Percentiles rank a stretch among this genome's conserved stretches.
phyloP scores from a whole-genome alignment of 192 early-diverging fungal genomes.

The Linnemannia hyalina region DNA sequence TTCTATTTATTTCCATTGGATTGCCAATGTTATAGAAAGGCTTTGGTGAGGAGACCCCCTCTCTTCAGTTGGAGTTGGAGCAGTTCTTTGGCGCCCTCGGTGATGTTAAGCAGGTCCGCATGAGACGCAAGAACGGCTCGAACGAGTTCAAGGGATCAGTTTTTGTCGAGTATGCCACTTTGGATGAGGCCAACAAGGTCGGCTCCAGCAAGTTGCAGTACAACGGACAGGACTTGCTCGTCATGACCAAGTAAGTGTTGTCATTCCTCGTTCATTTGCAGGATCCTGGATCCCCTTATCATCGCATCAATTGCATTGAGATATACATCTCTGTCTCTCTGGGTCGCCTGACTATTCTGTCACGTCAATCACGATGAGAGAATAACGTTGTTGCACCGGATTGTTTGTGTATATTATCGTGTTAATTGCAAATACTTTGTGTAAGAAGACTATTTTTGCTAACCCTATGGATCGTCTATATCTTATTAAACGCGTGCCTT shows the following conservation, averaged over 20 bases:
- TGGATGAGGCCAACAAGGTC: constrained; percentile 64
- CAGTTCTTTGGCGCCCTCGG: constrained; percentile 57
- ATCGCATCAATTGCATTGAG: background rate
- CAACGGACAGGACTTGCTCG: constrained; percentile 55
- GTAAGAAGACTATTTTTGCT: background rate
- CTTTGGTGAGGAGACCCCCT: constrained; percentile 51
- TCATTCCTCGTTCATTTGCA: background rate
- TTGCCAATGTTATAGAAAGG: constrained; percentile 41
- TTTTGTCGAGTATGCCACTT: constrained; percentile 65
- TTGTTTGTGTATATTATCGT: background rate
- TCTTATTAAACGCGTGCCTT: background rate
- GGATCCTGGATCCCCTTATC: background rate
- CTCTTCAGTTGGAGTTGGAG: constrained; percentile 59
- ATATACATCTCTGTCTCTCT: background rate
- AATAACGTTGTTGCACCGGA: no score
- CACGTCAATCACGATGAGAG: background rate
- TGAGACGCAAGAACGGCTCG: constrained; percentile 25
- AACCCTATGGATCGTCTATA: background rate
- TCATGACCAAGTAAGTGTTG: constrained; percentile 62
- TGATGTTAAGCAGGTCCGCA: constrained; percentile 59
- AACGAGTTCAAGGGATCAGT: constrained; percentile 59
- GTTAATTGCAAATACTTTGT: background rate
- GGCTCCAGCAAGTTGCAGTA: constrained; percentile 58
- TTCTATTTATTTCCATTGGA: constrained; percentile 15
- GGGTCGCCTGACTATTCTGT: background rate